A percentile compares a stretch with the other conserved stretches of the same genome.
phyloP scores from a whole-genome alignment of 352 stramenopile species.

The Phytopythium cucurbitacearum region DNA sequence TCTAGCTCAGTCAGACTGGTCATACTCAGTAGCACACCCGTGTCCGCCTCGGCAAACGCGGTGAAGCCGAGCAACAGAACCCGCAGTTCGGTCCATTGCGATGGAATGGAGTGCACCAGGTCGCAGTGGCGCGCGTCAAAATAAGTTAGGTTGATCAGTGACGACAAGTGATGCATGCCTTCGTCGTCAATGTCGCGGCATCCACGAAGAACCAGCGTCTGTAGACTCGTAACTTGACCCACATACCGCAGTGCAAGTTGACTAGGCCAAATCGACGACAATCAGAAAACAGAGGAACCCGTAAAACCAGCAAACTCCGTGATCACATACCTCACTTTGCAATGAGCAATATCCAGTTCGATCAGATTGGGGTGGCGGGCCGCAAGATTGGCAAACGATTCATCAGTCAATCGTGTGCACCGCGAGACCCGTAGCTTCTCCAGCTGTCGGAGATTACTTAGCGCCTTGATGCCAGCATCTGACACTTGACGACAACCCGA shows the following conservation, averaged over 20 bases:
- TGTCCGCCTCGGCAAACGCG: constrained; percentile 58
- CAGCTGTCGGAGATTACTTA: constrained; percentile 37
- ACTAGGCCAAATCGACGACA: constrained; percentile 11
- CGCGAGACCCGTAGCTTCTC: constrained; percentile 51
- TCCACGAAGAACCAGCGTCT: constrained; percentile 43
- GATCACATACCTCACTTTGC: constrained; percentile 30
- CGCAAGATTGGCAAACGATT: constrained; percentile 38
- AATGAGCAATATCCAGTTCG: constrained; percentile 53
- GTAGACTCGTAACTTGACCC: constrained; percentile 24
- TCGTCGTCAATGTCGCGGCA: constrained; percentile 32
- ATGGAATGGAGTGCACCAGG: constrained; percentile 41
- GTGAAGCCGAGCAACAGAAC: constrained; percentile 59
- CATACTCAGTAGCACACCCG: constrained; percentile 48
- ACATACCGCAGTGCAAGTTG: constrained; percentile 26
- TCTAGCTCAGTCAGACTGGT: constrained; percentile 57
- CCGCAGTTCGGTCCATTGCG: constrained; percentile 46
- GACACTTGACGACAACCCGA: constrained; percentile 1
- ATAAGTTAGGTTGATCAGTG: constrained; percentile 35
- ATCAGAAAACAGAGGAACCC: neutral
- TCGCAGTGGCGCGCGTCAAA: constrained; percentile 73
- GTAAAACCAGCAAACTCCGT: neutral
- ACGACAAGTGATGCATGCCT: constrained; percentile 22
- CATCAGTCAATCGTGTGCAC: constrained; percentile 49
- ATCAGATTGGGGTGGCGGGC: constrained; percentile 29
- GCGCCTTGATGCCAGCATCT: constrained; percentile 45